Percentiles rank a stretch among this genome's conserved stretches.
phyloP scores from a whole-genome alignment of 768 basidiomycete species.

The Calocybe gangraenosa region DNA sequence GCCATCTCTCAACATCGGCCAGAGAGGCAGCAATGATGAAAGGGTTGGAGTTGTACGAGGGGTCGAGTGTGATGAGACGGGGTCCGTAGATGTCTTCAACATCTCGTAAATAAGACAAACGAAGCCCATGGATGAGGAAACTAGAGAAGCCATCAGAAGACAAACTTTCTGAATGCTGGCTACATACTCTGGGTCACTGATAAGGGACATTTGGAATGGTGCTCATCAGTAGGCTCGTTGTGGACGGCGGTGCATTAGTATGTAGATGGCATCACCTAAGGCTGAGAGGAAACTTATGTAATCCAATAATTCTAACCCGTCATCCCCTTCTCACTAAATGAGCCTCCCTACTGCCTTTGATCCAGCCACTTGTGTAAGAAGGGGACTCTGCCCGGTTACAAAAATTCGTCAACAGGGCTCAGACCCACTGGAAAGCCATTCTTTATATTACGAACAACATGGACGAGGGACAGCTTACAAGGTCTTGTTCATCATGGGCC shows the following conservation, averaged over 20 bases:
- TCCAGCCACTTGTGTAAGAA: constrained; percentile 55
- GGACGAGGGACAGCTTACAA: constrained; percentile 57
- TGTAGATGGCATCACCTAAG: no score
- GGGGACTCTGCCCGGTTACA: constrained; percentile 76
- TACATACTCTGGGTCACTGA: constrained; percentile 60
- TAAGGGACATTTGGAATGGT: constrained; percentile 64
- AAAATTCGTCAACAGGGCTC: constrained; percentile 40
- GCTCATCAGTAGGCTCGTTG: no score
- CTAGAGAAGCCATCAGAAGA: constrained; percentile 22
- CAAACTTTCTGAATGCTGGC: not conserved
- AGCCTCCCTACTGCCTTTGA: constrained; percentile 50
- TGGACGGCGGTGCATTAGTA: no score
- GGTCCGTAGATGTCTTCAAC: constrained; percentile 84
- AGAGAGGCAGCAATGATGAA: constrained; percentile 79
- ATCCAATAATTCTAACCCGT: no score
- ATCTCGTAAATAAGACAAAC: constrained; percentile 83
- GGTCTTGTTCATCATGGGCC: constrained; percentile 75
- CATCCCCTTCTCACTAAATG: not conserved
- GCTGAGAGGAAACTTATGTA: no score
- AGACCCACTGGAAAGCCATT: constrained; percentile 57
- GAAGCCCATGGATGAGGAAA: constrained; percentile 78
- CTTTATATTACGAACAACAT: constrained; percentile 78
- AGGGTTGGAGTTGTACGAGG: constrained; percentile 74
- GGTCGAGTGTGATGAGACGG: constrained; percentile 76
- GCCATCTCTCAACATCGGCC: constrained; percentile 78